Conservation (phyloP, 495 filamentous ascomycete genomes). For the Hapsidospora chrysogenum region DNA sequence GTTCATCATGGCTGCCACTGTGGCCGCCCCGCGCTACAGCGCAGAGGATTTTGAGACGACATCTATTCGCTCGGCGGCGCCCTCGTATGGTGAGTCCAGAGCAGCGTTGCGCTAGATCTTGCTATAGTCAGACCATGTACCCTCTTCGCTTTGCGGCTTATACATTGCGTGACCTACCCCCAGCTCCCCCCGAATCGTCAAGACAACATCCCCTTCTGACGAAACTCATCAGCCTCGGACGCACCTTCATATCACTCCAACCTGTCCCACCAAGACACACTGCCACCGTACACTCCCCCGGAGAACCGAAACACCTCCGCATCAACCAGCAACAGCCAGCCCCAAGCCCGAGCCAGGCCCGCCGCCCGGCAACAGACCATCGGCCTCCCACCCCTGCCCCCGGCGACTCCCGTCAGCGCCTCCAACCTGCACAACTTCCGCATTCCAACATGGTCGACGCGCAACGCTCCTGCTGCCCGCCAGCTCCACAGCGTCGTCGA, state of each 20-base stretch:
- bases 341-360: background rate
- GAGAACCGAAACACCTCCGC: slow-evolving; percentile 6
- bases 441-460: slow-evolving; percentile 24
- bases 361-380: slow-evolving; percentile 2
- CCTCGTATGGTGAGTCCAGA: slow-evolving; percentile 33
- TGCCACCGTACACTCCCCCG: slow-evolving; percentile 24
- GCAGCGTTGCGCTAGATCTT: too few species aligned
- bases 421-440: slow-evolving; percentile 22
- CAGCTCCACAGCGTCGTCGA: slow-evolving; percentile 31
- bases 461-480: slow-evolving; percentile 21
- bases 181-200: too few species aligned
- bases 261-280: slow-evolving; percentile 17
- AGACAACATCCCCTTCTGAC: too few species aligned
- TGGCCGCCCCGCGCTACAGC: slow-evolving; percentile 1
- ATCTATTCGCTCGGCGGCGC: slow-evolving; percentile 7
- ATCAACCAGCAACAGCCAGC: slow-evolving; percentile 3
- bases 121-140: too few species aligned
- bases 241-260: slow-evolving; percentile 30
- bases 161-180: too few species aligned
- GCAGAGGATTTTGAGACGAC: slow-evolving; percentile 19
- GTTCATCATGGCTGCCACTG: background rate
- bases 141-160: too few species aligned
- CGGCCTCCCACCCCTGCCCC: slow-evolving; percentile 22
- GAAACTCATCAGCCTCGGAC: slow-evolving; percentile 32
- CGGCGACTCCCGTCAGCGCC: slow-evolving; percentile 9